Percentiles rank a stretch among this genome's conserved stretches.
Conservation (phyloP, 805 yeast species). For the Kodamaea lidongshanica region DNA sequence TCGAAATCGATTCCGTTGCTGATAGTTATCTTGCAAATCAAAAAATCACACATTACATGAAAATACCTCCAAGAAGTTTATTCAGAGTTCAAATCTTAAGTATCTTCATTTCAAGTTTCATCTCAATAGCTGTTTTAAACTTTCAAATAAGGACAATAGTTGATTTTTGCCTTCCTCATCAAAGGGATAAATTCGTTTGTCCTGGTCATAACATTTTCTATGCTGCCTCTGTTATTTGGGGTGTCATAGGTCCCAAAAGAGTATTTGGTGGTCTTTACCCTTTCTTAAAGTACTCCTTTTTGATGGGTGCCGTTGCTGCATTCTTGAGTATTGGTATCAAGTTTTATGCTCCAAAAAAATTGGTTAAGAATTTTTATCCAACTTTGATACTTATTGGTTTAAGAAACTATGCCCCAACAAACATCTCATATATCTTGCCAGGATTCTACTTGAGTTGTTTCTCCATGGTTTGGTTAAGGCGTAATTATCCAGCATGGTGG, state of each 20-base stretch:
- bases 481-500: conserved; percentile 9
- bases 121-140: conserved; percentile 17
- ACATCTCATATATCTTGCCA: conserved; percentile 10
- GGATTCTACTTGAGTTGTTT: conserved; percentile 7
- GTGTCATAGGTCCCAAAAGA: conserved; percentile 47
- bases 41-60: conserved; percentile 26
- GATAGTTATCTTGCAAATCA: conserved; percentile 32
- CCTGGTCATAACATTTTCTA: conserved; percentile 24
- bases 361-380: conserved; percentile 15
- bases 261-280: conserved; percentile 30
- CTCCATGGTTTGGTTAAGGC: conserved; percentile 9
- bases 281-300: conserved; percentile 25
- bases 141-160: conserved; percentile 13
- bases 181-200: conserved; percentile 22
- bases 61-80: conserved; percentile 20
- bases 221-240: conserved; percentile 47
- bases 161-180: conserved; percentile 16
- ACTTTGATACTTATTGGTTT: conserved; percentile 11
- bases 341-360: conserved; percentile 11
- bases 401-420: conserved; percentile 10
- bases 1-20: conserved; percentile 27
- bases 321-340: conserved; percentile 16
- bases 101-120: conserved; percentile 15
- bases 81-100: conserved; percentile 21
- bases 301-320: conserved; percentile 27